Conservation (phyloP, 495 filamentous ascomycete species). For the Talaromyces adpressus region DNA sequence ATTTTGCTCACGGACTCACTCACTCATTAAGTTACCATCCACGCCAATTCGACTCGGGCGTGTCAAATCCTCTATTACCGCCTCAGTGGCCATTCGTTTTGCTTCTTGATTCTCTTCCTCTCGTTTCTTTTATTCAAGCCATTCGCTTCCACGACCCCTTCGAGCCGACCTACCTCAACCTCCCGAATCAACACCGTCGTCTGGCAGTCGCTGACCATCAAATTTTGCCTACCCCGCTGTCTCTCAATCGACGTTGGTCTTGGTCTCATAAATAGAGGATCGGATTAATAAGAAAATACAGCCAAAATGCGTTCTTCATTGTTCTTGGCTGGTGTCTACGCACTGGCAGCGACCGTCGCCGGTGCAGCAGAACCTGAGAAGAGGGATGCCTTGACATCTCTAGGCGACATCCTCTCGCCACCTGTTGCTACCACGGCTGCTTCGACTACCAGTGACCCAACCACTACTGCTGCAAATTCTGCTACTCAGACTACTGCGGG, state of each 20-base stretch:
- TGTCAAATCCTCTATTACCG: neutral
- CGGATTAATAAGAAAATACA: neutral
- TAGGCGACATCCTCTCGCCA: constrained; percentile 2
- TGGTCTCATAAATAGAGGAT: neutral
- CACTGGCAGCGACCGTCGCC: constrained; percentile 6
- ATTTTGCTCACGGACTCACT: neutral
- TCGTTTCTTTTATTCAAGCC: neutral
- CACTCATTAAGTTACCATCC: neutral
- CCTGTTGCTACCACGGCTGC: neutral
- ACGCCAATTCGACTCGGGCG: neutral
- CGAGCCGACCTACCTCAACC: neutral
- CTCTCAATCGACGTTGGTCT: neutral
- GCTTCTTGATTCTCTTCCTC: neutral
- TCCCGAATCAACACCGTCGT: neutral
- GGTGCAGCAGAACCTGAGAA: constrained; percentile 1
- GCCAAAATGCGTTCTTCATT: constrained; percentile 6
- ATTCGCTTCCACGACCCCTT: neutral
- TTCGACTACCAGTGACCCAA: neutral
- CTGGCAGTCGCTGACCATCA: neutral
- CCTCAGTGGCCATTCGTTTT: neutral
- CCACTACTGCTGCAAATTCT: neutral
- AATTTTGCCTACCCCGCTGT: neutral
- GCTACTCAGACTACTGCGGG: neutral
- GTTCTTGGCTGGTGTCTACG: constrained; percentile 4
- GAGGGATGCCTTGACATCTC: neutral